Evolutionary conservation across 306 rosid species (phyloP).

Genomic region (Hylodesmum podocarpum): DNA sequence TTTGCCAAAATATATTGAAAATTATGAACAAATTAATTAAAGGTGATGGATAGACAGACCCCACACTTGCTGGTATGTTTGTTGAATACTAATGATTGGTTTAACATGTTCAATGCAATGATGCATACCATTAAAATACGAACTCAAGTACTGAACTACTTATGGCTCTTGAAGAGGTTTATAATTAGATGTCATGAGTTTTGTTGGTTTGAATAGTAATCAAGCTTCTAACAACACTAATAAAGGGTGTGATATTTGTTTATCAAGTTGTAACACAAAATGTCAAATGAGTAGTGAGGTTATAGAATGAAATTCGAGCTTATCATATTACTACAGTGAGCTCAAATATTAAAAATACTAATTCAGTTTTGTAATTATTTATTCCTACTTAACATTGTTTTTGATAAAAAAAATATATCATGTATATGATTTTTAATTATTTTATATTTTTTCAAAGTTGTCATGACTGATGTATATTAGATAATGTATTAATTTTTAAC

Average conservation of each 20-base stretch:
- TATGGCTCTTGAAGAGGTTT: conserved; percentile 11
- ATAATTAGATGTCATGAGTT: background rate
- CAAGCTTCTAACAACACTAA: background rate
- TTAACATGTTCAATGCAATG: conserved; percentile 20
- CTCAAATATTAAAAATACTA: background rate
- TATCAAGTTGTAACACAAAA: no score
- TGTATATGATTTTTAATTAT: background rate
- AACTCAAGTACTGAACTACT: conserved; percentile 8
- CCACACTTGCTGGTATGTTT: conserved; percentile 29
- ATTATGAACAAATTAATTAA: background rate
- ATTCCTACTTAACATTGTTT: background rate
- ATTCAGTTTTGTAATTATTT: background rate
- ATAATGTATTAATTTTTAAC: background rate
- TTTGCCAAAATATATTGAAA: background rate
- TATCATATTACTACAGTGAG: background rate
- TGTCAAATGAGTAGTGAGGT: no score
- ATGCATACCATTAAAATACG: conserved; percentile 2
- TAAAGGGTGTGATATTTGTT: background rate
- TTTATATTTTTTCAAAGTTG: background rate
- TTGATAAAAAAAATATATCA: background rate
- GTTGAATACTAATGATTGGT: conserved; percentile 20
- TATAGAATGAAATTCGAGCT: background rate
- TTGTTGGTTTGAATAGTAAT: background rate
- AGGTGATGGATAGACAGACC: conserved; percentile 12
- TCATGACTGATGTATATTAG: background rate